phyloP scores from a whole-genome alignment of 164 flowering plant species.

The Berberis thunbergii region DNA sequence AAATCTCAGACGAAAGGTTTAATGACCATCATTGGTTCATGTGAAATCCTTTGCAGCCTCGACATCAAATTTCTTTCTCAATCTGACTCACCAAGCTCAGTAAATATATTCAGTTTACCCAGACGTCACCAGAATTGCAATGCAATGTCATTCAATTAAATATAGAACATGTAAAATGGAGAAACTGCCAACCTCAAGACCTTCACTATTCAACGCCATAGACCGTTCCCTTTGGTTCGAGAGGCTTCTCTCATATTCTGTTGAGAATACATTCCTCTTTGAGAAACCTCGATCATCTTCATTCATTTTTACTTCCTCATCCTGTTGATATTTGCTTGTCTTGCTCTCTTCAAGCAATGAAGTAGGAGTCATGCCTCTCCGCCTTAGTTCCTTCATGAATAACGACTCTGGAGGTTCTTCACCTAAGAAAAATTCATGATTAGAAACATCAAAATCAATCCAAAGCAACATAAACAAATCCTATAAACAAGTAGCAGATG shows the following conservation, averaged over 20 bases:
- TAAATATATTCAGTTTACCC: too few relatives aligned
- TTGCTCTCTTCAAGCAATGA: conserved; percentile 74
- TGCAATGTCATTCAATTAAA: too few relatives aligned
- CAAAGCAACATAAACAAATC: too few relatives aligned
- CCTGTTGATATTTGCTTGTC: conserved; percentile 25
- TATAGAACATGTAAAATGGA: background rate
- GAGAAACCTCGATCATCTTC: conserved; percentile 39
- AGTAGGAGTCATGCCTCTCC: conserved; percentile 82
- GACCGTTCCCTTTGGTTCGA: conserved; percentile 76
- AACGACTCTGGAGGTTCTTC: conserved; percentile 94
- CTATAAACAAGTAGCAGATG: too few relatives aligned
- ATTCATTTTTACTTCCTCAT: conserved; percentile 31
- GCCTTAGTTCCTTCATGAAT: conserved; percentile 84
- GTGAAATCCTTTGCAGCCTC: too few relatives aligned
- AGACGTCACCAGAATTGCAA: too few relatives aligned
- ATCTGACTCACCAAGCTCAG: too few relatives aligned
- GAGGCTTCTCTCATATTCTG: conserved; percentile 42
- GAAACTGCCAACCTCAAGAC: conserved; percentile 65
- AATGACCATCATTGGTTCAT: too few relatives aligned
- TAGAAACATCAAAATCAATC: too few relatives aligned
- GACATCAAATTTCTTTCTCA: too few relatives aligned
- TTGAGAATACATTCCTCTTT: conserved; percentile 45
- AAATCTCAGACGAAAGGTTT: too few relatives aligned
- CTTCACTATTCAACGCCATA: conserved; percentile 86
- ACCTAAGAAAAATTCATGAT: conserved; percentile 31